Base-by-base conservation (phyloP, 768 basidiomycete genomes). In the Agaricus subrufescens region DNA sequence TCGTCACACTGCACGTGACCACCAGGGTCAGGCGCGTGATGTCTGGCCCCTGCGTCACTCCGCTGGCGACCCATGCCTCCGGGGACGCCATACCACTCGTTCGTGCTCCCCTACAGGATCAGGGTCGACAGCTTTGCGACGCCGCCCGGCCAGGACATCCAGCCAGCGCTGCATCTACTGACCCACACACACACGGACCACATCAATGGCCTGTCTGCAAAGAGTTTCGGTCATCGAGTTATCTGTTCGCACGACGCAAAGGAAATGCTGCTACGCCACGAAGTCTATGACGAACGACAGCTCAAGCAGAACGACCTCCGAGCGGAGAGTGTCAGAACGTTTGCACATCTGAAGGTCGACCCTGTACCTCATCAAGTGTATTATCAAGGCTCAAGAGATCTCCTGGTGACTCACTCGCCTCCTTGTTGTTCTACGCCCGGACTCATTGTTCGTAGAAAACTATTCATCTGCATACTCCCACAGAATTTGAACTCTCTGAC, bases 101-200 rank as follows among this genome's bases (percentile, higher is more conserved):
- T 91, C 65, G 74, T 88, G 4, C 78, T 76, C 5, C 90, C 92
- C 4, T 97, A 94, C 78, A 70, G 61, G 38, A 94, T 98, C 48
- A 86, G 92, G 1, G 86, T 98, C 29, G 95, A 98, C 66, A 82
- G 85, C 58, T 98, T 98, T 69, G 75, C 82, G 3, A 63, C 69
- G 44, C 65, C 69, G 8, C 50, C 67, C 30, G 62, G 68, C 37
- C 68, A 70, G 19, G 62, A 75, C 57, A 63, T 69, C 0, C 54
- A 72, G 8, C 74, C 78, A 4, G 69, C 78, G 4, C 75, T 94
- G 10, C 83, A 91, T 66, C 80, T 97, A n/a, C 80, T 97, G 52
- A 85, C 88, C 0, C 94, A 97, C 66, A 90, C 93, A 0, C 95
- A 96, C 70, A 80, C 93, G 0, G 94, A 96, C 69, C 94, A 97